Evolutionary conservation across 2,329 filamentous ascomycete species (phyloP).

Genomic region (Bertia moriformis): DNA sequence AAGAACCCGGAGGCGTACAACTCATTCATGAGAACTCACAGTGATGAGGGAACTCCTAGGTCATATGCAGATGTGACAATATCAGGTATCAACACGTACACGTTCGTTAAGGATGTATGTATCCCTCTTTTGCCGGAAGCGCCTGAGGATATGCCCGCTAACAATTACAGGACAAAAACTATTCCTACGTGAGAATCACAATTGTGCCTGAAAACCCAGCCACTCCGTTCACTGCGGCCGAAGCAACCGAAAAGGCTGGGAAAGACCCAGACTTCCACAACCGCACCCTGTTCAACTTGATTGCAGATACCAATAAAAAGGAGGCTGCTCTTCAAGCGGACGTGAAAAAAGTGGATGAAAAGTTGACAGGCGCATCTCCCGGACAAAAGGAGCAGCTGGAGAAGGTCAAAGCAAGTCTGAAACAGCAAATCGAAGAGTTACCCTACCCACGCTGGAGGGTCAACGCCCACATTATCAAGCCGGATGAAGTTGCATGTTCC

Average conservation of each 20-base stretch:
- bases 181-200: conserved; percentile 32
- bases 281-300: conserved; percentile 28
- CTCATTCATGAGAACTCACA: conserved; percentile 33
- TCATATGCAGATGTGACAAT: conserved; percentile 28
- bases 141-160: too few relatives aligned
- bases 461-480: conserved; percentile 36
- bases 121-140: too few relatives aligned
- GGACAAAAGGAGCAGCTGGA: too few relatives aligned
- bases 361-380: too few relatives aligned
- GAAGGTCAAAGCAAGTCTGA: too few relatives aligned
- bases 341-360: too few relatives aligned
- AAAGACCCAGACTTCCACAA: conserved; percentile 36
- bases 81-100: conserved; percentile 32
- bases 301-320: conserved; percentile 25
- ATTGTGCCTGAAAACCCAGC: conserved; percentile 30
- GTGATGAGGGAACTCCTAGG: conserved; percentile 28
- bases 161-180: conserved; percentile 29
- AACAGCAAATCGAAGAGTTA: too few relatives aligned
- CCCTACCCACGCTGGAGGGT: conserved; percentile 34
- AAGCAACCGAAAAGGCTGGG: conserved; percentile 18
- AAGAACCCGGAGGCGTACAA: conserved; percentile 33
- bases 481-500: conserved; percentile 29
- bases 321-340: too few relatives aligned
- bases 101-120: conserved; percentile 13
- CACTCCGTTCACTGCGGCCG: conserved; percentile 23